Evolutionary conservation across 257 asterid genomes (phyloP), one percentile per base, ranked within the genome.

Genomic region (Lavandula angustifolia): DNA sequence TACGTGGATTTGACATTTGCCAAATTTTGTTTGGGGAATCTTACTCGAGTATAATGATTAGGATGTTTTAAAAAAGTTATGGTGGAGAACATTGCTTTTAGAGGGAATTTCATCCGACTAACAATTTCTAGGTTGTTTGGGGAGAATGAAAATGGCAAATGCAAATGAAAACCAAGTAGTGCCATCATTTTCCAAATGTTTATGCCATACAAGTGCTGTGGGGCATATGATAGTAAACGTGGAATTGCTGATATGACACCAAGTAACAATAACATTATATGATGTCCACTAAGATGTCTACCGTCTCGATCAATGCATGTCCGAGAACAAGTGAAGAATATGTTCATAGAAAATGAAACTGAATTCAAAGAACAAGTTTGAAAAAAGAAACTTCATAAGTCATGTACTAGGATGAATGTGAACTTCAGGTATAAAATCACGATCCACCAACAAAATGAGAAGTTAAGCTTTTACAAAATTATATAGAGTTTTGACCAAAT

Each of bases 191-290:
- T n/a, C n/a, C n/a, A n/a, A n/a, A n/a, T n/a, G n/a, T n/a, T n/a
- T n/a, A n/a, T n/a, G n/a, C n/a, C 38, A 34, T 34, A 34, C 7
- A 34, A 34, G 38, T 34, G 38, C 38, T 10, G 13, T 3, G 4
- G 10, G 13, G 3, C 13, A 41, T 32, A 44, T 43, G 16, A n/a
- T 16, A 49, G 43, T 18, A 7, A 47, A 11, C 17, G 16, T 35
- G 69, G 14, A 13, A 43, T 67, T 66, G 31, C 68, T 60, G 58
- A 32, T 54, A 48, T 16, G 71, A 69, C 60, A 14, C 66, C 65
- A 37, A 58, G 54, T 43, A 54, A 7, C 33, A 16, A 47, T 64
- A n/a, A 35, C 54, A n/a, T 18, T 34, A 52, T 44, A 48, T 9
- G 8, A 56, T 50, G 55, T 8, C 9, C 1, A n/a, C 16, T 66